Evolutionary conservation across 2,329 filamentous ascomycete genomes (phyloP).

Genomic region (Fusarium sp.): DNA sequence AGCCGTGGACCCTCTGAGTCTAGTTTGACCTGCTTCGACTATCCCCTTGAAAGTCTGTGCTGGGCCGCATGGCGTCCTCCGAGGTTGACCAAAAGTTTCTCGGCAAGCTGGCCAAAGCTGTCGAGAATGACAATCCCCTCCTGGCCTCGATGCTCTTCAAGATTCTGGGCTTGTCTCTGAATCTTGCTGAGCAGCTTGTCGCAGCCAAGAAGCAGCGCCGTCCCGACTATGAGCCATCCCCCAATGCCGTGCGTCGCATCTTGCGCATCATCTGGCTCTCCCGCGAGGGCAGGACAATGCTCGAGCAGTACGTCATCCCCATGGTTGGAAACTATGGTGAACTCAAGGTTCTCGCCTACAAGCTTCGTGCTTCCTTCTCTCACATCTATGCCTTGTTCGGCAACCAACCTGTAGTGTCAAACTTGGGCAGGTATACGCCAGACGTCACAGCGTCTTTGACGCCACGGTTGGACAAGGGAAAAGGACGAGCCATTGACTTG

Average conservation of each 20-base stretch:
- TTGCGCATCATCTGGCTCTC: constrained; percentile 95
- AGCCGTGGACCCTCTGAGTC: constrained; percentile 32
- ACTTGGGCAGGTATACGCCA: constrained; percentile 65
- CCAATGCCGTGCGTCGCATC: constrained; percentile 84
- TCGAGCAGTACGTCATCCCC: constrained; percentile 89
- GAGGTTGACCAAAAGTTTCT: constrained; percentile 98
- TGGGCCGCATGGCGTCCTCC: constrained; percentile 84
- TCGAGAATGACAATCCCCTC: constrained; percentile 80
- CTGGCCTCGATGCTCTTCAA: constrained; percentile 89
- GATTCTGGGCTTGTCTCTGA: constrained; percentile 89
- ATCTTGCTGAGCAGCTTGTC: constrained; percentile 86
- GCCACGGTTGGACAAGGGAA: constrained; percentile 59
- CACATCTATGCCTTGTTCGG: constrained; percentile 98
- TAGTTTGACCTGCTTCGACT: constrained; percentile 24
- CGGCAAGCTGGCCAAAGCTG: constrained; percentile 85
- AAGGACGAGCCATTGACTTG: constrained; percentile 59
- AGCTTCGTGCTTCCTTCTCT: constrained; percentile 93
- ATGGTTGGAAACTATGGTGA: constrained; percentile 83
- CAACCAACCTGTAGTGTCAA: constrained; percentile 83
- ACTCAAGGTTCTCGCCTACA: constrained; percentile 89
- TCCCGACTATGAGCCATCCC: constrained; percentile 82
- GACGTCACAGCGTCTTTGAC: constrained; percentile 56
- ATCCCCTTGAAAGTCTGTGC: constrained; percentile 12
- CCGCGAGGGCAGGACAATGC: constrained; percentile 87
- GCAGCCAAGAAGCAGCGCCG: constrained; percentile 85